Evolutionary conservation across 768 basidiomycete species (phyloP), one percentile per base, ranked within the genome.

Genomic region (Grammothele lineata): DNA sequence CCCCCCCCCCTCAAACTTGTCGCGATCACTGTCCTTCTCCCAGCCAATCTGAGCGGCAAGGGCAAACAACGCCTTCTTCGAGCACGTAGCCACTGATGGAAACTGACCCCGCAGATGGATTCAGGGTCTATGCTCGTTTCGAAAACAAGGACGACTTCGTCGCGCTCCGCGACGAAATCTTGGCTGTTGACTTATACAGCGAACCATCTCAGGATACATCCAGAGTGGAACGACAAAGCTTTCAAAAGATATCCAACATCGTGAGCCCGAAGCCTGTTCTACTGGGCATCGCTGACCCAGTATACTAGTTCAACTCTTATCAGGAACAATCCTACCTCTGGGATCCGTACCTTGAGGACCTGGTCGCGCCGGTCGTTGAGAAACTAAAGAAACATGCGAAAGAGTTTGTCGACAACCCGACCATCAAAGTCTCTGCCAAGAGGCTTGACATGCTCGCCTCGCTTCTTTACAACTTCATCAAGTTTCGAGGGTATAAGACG

Each of bases 311-410:
- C 23, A 79, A 80, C 61, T 80, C 84, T 61, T 97, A 95, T 60
- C 93, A 95, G 63, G 94, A 98, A 51, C 91, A 95, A 56, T 75
- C 93, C 2, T 90, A 92, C 63, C 77, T 99, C 3, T 73, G 98
- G 11, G 96, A 99, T 63, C 93, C 95, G 30, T 84, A 77, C 56
- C 75, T 99, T 17, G 89, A 94, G 59, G 62, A 70, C 25, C 78
- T 99, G 45, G 78, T 96, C 9, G 65, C 72, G 2, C 93, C 94
- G 0, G 80, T 85, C 2, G 80, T 92, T 26, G 74, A 81, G 25
- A 62, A 66, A 23, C 65, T 95, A 34, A 84, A 83, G 60, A 54
- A 58, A 7, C 75, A 80, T 53, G 76, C 82, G 10, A 75, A 70
- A 53, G 55, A 40, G 15, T 50, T 59, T 15, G 48, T 55, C 17